Evolutionary conservation across 2,329 filamentous ascomycete species (phyloP), one percentile per base, ranked within the genome.

Genomic region (Neodidymelliopsis sp.): DNA sequence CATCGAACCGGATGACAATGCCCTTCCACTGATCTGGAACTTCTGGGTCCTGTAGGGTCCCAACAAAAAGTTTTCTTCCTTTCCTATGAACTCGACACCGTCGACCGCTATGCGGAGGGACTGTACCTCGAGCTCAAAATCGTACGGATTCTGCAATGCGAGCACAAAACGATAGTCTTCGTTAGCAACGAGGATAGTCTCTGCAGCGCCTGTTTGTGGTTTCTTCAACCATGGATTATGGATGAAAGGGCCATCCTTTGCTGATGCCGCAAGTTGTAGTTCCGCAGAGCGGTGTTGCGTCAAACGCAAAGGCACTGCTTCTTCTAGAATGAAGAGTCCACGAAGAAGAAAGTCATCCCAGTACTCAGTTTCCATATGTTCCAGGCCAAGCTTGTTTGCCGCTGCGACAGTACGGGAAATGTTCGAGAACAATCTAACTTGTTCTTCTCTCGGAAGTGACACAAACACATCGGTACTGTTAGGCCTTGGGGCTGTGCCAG

Each of bases 291-390:
- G 66, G 41, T 71, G 69, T 27, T 69, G 66, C 3, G 61, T 72
- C 8, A 73, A 38, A 5, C 65, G 60, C 3, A 71, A 40, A 9
- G 60, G 49, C 28, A 57, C 31, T 2, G 62, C 49, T 49, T 70
- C 67, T 27, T 73, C 69, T 18, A 88, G 78, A 39, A 91, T 84
- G 31, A 96, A 77, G 44, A 60, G 96, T 78, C 55, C 85, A 85
- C 94, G 86, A 35, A 99, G 82, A 7, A 99, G 78, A 62, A 97
- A 97, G 65, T 96, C 91, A 70, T 99, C 94, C 94, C 94, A 99
- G 68, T 97, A 99, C 60, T 94, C 89, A 5, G 91, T 91, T 41
- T 85, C 81, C 30, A 93, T 74, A 46, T 87, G 75, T 4, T 81
- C 77, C 20, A 91, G 75, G 0, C 91, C 91, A 19, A 97, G 74